Percentiles rank a stretch among this genome's conserved stretches.
Conservation (phyloP, 148 eudicot species). For the Chenopodium quinoa region DNA sequence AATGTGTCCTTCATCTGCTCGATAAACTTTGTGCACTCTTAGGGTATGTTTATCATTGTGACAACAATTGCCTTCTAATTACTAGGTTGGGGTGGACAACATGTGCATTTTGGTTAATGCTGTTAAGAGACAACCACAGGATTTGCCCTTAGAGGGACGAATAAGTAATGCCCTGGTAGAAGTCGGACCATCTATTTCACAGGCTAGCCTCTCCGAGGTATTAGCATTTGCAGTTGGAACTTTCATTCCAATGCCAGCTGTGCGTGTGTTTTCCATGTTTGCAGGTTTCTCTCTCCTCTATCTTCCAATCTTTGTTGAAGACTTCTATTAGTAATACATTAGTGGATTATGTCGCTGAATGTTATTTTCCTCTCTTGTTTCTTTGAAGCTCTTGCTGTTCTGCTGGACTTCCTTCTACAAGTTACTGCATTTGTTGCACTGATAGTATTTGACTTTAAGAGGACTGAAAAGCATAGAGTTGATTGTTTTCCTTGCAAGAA, state of each 20-base stretch:
- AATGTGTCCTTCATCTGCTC: background rate
- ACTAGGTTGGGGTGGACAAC: slow-evolving; percentile 98
- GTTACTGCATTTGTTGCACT: slow-evolving; percentile 98
- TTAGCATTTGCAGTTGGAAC: slow-evolving; percentile 98
- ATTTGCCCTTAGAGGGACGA: slow-evolving; percentile 77
- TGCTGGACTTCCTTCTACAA: slow-evolving; percentile 94
- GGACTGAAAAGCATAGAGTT: slow-evolving; percentile 84
- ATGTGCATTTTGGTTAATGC: slow-evolving; percentile 99
- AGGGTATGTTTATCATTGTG: background rate
- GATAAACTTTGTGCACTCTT: background rate
- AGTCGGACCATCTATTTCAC: slow-evolving; percentile 97
- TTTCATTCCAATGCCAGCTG: slow-evolving; percentile 98
- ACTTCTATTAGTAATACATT: background rate
- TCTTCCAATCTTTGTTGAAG: background rate
- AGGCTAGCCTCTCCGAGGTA: slow-evolving; percentile 93
- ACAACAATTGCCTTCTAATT: slow-evolving; percentile 6
- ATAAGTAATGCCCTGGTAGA: slow-evolving; percentile 95
- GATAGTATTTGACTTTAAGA: slow-evolving; percentile 80
- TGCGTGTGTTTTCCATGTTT: slow-evolving; percentile 98
- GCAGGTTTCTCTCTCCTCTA: slow-evolving; percentile 61
- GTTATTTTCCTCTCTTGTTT: slow-evolving; percentile 25
- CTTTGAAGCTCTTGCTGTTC: slow-evolving; percentile 86
- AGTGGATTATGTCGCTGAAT: slow-evolving; percentile 5
- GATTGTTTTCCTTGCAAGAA: slow-evolving; percentile 94
- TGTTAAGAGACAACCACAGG: slow-evolving; percentile 84